These are phyloP conservation scores for Asterophora lycoperdoides DNA, from an alignment of 768 basidiomycete genomes.

Conservation along the genomic window DNA sequence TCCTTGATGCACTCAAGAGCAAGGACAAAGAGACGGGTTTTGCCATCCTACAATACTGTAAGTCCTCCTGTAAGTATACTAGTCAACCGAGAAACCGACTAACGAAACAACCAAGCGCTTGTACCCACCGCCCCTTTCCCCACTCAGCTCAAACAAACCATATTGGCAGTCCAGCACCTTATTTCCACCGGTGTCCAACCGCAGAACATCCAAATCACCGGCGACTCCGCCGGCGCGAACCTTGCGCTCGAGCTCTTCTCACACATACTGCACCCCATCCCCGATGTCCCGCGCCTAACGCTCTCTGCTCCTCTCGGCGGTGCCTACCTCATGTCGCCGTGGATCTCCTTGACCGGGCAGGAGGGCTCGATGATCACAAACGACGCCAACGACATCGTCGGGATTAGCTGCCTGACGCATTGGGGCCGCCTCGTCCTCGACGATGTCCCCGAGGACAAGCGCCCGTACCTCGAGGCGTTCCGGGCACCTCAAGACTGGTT, in stretches of 20 bases:
- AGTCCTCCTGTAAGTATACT: neutral
- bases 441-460: slow-evolving; percentile 20
- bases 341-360: slow-evolving; percentile 20
- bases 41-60: slow-evolving; percentile 24
- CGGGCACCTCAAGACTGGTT: slow-evolving; percentile 32
- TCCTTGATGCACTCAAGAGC: slow-evolving; percentile 12
- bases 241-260: slow-evolving; percentile 26
- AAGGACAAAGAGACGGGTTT: slow-evolving; percentile 18
- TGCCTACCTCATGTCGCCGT: slow-evolving; percentile 30
- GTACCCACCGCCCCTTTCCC: slow-evolving; percentile 27
- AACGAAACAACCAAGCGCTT: slow-evolving; percentile 15
- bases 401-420: slow-evolving; percentile 6
- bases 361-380: slow-evolving; percentile 12
- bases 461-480: slow-evolving; percentile 28
- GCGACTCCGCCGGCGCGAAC: slow-evolving; percentile 33
- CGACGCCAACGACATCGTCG: slow-evolving; percentile 18
- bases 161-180: slow-evolving; percentile 25
- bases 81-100: too few relatives aligned
- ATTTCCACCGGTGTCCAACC: slow-evolving; percentile 23
- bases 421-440: slow-evolving; percentile 16
- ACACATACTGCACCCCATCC: slow-evolving; percentile 28
- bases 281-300: slow-evolving; percentile 13
- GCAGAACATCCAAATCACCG: slow-evolving; percentile 24
- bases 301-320: slow-evolving; percentile 19
- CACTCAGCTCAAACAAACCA: slow-evolving; percentile 24